Evolutionary conservation across 2,329 filamentous ascomycete species (phyloP), one percentile per base, ranked within the genome.

Genomic region (Claviceps sp.): DNA sequence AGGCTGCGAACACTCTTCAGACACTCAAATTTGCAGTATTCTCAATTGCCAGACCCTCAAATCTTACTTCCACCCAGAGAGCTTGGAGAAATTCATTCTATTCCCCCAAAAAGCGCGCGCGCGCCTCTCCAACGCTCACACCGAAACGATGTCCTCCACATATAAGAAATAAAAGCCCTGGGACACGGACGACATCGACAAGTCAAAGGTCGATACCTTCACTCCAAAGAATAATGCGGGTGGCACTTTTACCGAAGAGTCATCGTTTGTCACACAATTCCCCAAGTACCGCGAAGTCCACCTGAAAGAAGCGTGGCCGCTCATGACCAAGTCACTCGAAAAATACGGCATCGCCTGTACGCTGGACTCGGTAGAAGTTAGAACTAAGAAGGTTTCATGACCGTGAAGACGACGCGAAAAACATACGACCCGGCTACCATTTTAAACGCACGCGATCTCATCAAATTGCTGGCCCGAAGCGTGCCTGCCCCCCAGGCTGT

Each of bases 271-370:
- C 58, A 85, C 81, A 0, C 74, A 97, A 6, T 97, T 97, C 65
- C 93, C 93, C 56, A 95, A 95, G 70, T 98, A 98, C 70, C 85
- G 93, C 62, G 93, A 98, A 76, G 79, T 88, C 48, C 96, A 97
- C 63, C 74, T 98, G 52, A 89, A 87, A 64, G 88, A 95, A 65
- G 84, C 85, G 60, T 98, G 93, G 93, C 88, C 91, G 3, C 78
- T 94, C 45, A 80, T 98, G 53, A 97, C 89, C 29, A 84, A 85
- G 61, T 77, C 87, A 0, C 81, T 98, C 54, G 87, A 95, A 62
- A 94, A 93, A 69, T 75, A 79, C 52, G 89, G 90, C 58, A 88
- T 98, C 46, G 88, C 86, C 44, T 96, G 91, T 65, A 90, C 86
- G 8, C 80, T 98, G 26, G 91, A 98, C 72, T 76, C 98, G 66